phyloP scores from a whole-genome alignment of 2,329 filamentous ascomycete species.

The Hypoxylon sp. region DNA sequence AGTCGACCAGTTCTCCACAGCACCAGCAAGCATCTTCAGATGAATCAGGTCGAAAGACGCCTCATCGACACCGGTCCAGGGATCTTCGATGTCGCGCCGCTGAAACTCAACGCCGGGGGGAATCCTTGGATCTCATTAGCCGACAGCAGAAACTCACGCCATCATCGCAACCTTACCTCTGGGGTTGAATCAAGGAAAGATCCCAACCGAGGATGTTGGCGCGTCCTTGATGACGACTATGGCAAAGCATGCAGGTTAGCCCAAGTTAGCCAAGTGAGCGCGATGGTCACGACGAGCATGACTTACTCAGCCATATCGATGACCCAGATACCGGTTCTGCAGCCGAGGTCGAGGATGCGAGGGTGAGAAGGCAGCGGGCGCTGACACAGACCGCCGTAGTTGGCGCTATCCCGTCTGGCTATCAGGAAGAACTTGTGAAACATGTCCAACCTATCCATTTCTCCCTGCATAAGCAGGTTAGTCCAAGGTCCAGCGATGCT shows the following conservation, averaged over 20 bases:
- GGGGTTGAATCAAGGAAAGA: conserved; percentile 49
- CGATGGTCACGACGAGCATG: neutral
- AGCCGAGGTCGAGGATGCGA: conserved; percentile 73
- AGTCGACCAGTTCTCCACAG: conserved; percentile 76
- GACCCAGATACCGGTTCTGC: conserved; percentile 90
- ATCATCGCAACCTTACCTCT: conserved; percentile 41
- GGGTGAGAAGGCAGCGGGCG: conserved; percentile 50
- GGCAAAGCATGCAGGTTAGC: conserved; percentile 21
- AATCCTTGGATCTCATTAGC: conserved; percentile 64
- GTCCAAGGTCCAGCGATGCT: conserved; percentile 13
- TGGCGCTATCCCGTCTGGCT: conserved; percentile 58
- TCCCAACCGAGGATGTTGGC: conserved; percentile 49
- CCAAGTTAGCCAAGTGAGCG: neutral
- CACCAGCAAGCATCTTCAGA: conserved; percentile 79
- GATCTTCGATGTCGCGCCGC: conserved; percentile 79
- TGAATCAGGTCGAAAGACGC: conserved; percentile 83
- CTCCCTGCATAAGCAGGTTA: conserved; percentile 57
- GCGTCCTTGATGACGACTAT: conserved; percentile 35
- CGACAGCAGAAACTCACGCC: neutral
- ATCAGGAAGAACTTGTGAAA: conserved; percentile 80
- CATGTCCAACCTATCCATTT: conserved; percentile 81
- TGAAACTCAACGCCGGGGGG: conserved; percentile 73
- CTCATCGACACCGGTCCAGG: conserved; percentile 64
- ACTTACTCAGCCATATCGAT: conserved; percentile 82
- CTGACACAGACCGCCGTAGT: conserved; percentile 38